Conservation (phyloP, 2,329 filamentous ascomycete genomes). For the Zasmidium angulare region DNA sequence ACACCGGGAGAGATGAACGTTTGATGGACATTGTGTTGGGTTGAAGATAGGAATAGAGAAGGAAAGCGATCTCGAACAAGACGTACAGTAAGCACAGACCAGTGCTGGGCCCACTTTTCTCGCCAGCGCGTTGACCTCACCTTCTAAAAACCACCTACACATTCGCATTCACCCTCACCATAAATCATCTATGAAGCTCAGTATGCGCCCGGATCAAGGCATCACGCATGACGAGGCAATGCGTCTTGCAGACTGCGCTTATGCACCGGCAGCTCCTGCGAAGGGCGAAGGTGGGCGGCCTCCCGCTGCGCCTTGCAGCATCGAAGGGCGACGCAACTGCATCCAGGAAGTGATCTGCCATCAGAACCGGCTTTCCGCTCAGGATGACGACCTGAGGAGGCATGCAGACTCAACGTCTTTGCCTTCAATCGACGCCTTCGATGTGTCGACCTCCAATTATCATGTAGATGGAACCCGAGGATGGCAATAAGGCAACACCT, state of each 20-base stretch:
- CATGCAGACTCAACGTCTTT: not conserved
- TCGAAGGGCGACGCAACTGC: not conserved
- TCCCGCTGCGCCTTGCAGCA: not conserved
- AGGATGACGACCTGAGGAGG: not conserved
- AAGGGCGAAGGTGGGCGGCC: not conserved
- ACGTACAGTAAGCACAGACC: too few relatives aligned
- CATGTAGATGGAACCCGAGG: not conserved
- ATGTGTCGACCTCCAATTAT: not conserved
- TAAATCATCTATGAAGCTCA: too few relatives aligned
- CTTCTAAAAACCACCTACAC: too few relatives aligned
- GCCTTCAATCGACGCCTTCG: not conserved
- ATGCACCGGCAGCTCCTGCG: not conserved
- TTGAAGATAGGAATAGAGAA: too few relatives aligned
- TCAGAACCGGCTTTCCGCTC: not conserved
- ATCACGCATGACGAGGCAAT: not conserved
- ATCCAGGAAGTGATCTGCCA: not conserved
- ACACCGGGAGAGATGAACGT: too few relatives aligned
- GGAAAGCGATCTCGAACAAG: too few relatives aligned
- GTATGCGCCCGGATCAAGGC: too few relatives aligned
- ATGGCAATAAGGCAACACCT: not conserved
- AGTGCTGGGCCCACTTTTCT: too few relatives aligned
- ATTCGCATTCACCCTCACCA: too few relatives aligned
- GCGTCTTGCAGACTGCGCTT: not conserved
- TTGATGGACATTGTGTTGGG: too few relatives aligned
- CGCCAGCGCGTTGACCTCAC: too few relatives aligned